Conservation (phyloP, 2,329 filamentous ascomycete species). For the Akanthomyces dipterigenus region DNA sequence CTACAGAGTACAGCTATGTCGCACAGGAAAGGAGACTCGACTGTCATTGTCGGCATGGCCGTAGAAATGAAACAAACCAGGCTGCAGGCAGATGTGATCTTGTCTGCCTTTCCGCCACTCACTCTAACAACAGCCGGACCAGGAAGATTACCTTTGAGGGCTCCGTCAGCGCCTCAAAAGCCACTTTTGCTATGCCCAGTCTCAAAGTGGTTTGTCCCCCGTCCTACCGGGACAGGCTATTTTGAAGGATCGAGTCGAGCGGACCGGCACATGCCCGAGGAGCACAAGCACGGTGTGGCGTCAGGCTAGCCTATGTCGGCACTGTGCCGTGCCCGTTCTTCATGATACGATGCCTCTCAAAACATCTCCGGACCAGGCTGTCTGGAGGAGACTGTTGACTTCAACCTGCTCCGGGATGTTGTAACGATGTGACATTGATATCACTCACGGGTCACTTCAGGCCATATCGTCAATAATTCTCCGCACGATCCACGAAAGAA, state of each 20-base stretch:
- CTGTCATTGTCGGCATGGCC: neutral
- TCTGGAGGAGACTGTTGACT: neutral
- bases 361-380: neutral
- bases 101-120: neutral
- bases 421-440: neutral
- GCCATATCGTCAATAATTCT: neutral
- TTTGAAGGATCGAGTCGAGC: neutral
- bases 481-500: neutral
- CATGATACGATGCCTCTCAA: neutral
- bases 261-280: constrained; percentile 1
- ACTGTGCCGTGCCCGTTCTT: neutral
- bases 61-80: neutral
- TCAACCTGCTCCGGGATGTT: neutral
- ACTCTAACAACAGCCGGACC: neutral
- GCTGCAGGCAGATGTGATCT: neutral
- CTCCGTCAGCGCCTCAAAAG: neutral
- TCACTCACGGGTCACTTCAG: neutral
- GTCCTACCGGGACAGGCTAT: neutral
- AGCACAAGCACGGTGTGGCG: neutral
- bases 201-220: neutral
- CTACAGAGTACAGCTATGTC: no score
- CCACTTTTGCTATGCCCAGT: neutral
- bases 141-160: neutral
- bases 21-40: neutral
- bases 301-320: neutral